Evolutionary conservation across 2,329 filamentous ascomycete genomes (phyloP).

Genomic region (Arthrinium puccinioides): DNA sequence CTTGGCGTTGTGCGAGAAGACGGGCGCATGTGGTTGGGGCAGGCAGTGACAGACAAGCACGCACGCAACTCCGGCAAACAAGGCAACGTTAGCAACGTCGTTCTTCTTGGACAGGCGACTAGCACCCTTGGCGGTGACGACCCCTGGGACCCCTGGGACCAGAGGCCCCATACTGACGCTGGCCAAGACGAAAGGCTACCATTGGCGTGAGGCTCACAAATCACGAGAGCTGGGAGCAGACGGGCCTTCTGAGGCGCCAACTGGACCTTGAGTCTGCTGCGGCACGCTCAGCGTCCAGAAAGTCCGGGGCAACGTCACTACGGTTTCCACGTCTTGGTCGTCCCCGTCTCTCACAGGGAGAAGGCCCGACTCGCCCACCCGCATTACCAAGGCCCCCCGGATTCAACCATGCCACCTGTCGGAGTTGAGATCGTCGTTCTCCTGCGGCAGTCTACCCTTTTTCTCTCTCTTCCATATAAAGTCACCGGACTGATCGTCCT

Average conservation of each 20-base stretch:
- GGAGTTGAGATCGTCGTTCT: too few relatives aligned
- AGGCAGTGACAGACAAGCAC: neutral
- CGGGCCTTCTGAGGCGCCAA: too few relatives aligned
- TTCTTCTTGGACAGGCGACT: too few relatives aligned
- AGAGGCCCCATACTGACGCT: slow-evolving; percentile 1
- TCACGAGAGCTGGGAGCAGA: neutral
- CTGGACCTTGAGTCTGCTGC: too few relatives aligned
- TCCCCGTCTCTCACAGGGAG: slow-evolving; percentile 1
- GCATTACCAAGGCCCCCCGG: too few relatives aligned
- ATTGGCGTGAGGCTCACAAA: too few relatives aligned
- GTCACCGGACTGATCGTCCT: too few relatives aligned
- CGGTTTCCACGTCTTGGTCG: slow-evolving; percentile 1
- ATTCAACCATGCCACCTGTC: too few relatives aligned
- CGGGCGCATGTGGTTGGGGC: neutral
- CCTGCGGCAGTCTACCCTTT: too few relatives aligned
- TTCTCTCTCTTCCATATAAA: too few relatives aligned
- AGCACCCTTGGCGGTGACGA: slow-evolving; percentile 1
- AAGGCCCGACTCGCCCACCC: slow-evolving; percentile 2
- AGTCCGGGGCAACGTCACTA: slow-evolving; percentile 3
- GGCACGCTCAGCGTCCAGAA: neutral
- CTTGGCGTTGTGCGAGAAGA: too few relatives aligned
- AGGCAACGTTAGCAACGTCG: neutral
- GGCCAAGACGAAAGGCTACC: slow-evolving; percentile 2
- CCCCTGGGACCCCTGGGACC: neutral
- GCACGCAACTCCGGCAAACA: neutral